Percentiles rank a stretch among this genome's conserved stretches.
phyloP scores from a whole-genome alignment of 2,329 filamentous ascomycete species.

The Pyrenochaeta sp. region DNA sequence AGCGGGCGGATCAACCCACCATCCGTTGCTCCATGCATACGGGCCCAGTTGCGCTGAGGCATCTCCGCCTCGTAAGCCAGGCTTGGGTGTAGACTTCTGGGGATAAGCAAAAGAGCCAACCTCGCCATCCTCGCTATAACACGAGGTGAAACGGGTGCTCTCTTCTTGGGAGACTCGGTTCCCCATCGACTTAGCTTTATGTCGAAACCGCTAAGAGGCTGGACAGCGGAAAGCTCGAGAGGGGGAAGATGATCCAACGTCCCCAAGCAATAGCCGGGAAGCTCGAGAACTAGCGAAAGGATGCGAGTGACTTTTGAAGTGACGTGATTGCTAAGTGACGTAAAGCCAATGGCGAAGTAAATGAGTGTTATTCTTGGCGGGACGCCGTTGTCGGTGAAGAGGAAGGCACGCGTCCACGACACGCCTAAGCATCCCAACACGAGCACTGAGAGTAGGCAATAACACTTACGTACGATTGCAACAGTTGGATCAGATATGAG shows the following conservation, averaged over 20 bases:
- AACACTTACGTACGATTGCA: neutral
- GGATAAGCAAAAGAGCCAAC: neutral
- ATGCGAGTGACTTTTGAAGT: neutral
- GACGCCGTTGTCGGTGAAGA: conserved; percentile 4
- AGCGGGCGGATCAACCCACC: neutral
- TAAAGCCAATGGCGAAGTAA: conserved; percentile 2
- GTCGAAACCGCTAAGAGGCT: neutral
- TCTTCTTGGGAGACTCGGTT: neutral
- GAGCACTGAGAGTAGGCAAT: neutral
- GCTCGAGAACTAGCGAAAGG: neutral
- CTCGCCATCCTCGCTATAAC: neutral
- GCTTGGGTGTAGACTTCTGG: neutral
- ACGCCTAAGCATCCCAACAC: neutral
- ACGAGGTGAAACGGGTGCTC: neutral
- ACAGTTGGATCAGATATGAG: neutral
- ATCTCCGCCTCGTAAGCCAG: conserved; percentile 9
- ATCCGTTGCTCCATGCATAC: neutral
- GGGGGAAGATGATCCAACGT: neutral
- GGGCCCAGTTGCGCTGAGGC: neutral
- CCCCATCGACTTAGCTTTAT: conserved; percentile 1
- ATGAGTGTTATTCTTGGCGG: conserved; percentile 4
- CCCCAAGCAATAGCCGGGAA: no score
- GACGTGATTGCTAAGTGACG: neutral
- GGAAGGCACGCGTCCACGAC: conserved; percentile 21
- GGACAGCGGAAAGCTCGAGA: neutral